These are phyloP conservation scores for Quercus agrifolia DNA, from an alignment of 306 rosid genomes.

Conservation along the genomic window DNA sequence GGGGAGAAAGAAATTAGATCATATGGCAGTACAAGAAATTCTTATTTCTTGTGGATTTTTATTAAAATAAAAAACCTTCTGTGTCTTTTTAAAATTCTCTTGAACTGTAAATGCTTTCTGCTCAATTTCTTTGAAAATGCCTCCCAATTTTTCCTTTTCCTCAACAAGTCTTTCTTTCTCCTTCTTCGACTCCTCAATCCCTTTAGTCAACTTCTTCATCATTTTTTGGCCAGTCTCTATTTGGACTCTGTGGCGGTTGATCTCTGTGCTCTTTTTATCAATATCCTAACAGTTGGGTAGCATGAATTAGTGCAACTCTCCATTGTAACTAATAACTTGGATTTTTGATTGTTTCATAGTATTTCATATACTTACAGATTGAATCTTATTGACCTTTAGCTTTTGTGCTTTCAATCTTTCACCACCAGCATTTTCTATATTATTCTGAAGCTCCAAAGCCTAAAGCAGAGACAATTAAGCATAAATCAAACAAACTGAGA, in stretches of 20 bases:
- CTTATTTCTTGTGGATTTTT: not conserved
- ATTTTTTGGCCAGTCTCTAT: conserved; percentile 83
- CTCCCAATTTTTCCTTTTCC: conserved; percentile 58
- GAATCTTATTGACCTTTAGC: conserved; percentile 76
- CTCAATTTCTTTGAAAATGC: conserved; percentile 73
- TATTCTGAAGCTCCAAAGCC: conserved; percentile 78
- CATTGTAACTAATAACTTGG: conserved; percentile 1
- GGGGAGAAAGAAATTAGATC: conserved; percentile 4
- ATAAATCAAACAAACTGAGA: conserved; percentile 12
- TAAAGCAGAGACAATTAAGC: conserved; percentile 20
- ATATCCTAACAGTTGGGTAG: conserved; percentile 58
- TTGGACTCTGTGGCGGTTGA: conserved; percentile 87
- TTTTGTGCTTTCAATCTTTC: conserved; percentile 76
- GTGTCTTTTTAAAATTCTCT: conserved; percentile 59
- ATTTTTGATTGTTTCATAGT: conserved; percentile 17
- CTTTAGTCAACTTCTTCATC: conserved; percentile 76
- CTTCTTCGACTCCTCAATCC: conserved; percentile 72
- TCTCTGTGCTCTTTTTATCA: conserved; percentile 72
- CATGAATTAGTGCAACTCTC: conserved; percentile 29
- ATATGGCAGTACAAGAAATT: not conserved
- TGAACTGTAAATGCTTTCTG: conserved; percentile 79
- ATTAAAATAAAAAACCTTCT: conserved; percentile 52
- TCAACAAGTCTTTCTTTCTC: conserved; percentile 67
- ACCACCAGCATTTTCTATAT: conserved; percentile 90
- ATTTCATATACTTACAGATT: conserved; percentile 63